Evolutionary conservation across 2,329 filamentous ascomycete genomes (phyloP).

Genomic region (Hymenoscyphus scutula): DNA sequence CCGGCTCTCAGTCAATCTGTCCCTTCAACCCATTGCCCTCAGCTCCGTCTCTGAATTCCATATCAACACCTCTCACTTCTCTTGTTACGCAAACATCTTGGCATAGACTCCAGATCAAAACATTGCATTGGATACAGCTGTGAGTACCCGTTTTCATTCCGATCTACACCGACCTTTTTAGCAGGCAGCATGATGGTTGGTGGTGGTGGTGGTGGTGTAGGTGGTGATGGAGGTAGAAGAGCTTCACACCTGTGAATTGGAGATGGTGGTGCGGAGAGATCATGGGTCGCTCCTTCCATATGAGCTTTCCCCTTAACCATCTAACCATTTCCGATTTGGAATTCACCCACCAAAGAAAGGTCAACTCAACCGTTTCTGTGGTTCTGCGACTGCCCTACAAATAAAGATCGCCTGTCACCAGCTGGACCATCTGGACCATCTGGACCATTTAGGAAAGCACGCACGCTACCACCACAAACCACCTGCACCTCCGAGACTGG

Average conservation of each 20-base stretch:
- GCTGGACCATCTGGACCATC: neutral
- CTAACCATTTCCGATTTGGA: neutral
- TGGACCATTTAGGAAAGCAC: neutral
- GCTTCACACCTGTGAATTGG: neutral
- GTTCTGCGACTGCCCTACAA: neutral
- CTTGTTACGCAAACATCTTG: neutral
- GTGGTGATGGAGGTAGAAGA: neutral
- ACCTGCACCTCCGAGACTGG: neutral
- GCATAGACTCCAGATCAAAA: neutral
- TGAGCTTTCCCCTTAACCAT: too few relatives aligned
- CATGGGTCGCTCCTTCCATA: neutral
- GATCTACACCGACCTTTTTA: neutral
- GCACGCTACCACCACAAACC: neutral
- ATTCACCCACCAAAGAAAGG: neutral
- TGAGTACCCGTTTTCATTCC: neutral
- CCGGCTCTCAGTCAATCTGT: slow-evolving; percentile 9
- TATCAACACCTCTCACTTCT: neutral
- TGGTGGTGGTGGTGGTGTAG: neutral
- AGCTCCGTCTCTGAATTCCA: neutral
- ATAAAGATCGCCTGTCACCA: neutral
- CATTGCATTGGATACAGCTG: neutral
- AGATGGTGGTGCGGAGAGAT: neutral
- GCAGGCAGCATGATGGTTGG: neutral
- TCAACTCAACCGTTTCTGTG: neutral
- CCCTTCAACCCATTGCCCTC: slow-evolving; percentile 6